Evolutionary conservation across 2,329 filamentous ascomycete species (phyloP), one percentile per base, ranked within the genome.

Genomic region (Penicillium sp.): DNA sequence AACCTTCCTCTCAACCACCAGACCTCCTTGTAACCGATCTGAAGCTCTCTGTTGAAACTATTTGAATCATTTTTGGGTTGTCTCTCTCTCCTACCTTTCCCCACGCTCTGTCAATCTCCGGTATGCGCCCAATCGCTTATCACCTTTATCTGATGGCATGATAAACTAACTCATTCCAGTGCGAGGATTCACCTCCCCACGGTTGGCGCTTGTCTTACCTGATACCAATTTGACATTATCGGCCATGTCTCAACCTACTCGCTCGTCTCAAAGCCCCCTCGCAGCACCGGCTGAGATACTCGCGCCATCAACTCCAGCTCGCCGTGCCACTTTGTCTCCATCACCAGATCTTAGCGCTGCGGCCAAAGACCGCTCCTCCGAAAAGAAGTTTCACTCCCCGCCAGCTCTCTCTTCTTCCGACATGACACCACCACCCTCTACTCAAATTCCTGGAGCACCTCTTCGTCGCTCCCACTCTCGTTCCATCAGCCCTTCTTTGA

Each of bases 351-450:
- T 71, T 50, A 70, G 66, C 58, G 63, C 60, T 46, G 64, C 66
- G 50, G 65, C 69, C 31, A 69, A 69, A 31, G 65, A 64, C 43
- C 72, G 73, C 53, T 67, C 69, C 29, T 71, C 72, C 37, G 68
- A 72, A 43, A 70, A 71, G 53, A 67, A 67, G 48, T 67, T 71
- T 67, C 69, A 75, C 67, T 76, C 79, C 23, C 78, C 78, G 11
- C 77, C 75, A 35, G 74, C 75, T 25, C 72, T 77, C 46, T 80
- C 78, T 21, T 81, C 81, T n/a, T 75, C 72, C 44, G 72, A 77
- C 39, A 83, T 87, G 75, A 88, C 86, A 13, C 85, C 86, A 13
- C 86, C 86, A 25, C 85, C 85, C 10, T 88, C 86, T 3, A 83
- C 84, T 2, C 86, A 88, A 66, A 68, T 82, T 8, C 78, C 80